phyloP scores from a whole-genome alignment of 148 eudicot species.

The Euryodendron excelsum region DNA sequence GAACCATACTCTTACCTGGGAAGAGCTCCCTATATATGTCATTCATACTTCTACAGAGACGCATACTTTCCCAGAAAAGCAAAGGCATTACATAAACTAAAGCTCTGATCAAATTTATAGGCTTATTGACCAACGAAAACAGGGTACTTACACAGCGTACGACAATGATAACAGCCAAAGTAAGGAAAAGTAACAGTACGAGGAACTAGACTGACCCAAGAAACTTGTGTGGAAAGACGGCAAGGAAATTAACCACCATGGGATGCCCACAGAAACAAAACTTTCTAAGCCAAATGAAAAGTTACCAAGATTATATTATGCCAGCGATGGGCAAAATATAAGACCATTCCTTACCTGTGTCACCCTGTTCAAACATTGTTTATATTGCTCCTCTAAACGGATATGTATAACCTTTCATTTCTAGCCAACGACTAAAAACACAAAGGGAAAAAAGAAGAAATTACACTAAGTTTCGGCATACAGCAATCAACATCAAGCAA shows the following conservation, averaged over 20 bases:
- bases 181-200: background rate
- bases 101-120: background rate
- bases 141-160: background rate
- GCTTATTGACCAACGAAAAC: background rate
- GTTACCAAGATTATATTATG: too few relatives aligned
- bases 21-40: background rate
- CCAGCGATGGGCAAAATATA: too few relatives aligned
- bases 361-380: too few relatives aligned
- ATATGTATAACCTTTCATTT: background rate
- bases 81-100: background rate
- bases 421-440: background rate
- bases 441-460: background rate
- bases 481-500: background rate
- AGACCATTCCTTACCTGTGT: too few relatives aligned
- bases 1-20: background rate
- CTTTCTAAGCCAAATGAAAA: background rate
- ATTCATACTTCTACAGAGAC: background rate
- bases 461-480: background rate
- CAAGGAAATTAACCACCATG: background rate
- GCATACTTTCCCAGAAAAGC: background rate
- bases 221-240: background rate
- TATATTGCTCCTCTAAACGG: background rate
- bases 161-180: background rate
- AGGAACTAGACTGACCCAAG: background rate
- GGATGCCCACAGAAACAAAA: background rate